Evolutionary conservation across 768 basidiomycete species (phyloP).

Genomic region (Zangia roseola): DNA sequence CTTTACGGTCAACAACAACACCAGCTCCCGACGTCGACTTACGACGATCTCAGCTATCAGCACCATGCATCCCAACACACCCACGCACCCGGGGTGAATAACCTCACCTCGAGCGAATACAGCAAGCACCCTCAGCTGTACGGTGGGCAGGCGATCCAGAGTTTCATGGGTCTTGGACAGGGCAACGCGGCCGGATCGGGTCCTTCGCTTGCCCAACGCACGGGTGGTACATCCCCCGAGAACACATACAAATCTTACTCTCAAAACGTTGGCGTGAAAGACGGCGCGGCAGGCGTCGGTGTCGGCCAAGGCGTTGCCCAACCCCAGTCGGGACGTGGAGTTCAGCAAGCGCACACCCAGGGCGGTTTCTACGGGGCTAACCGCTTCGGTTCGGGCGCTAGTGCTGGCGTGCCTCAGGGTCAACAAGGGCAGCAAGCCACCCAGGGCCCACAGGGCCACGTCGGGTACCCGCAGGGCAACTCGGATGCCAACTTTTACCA

Average conservation of each 20-base stretch:
- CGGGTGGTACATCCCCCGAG: slow-evolving; percentile 62
- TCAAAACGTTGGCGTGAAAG: slow-evolving; percentile 51
- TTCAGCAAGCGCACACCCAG: slow-evolving; percentile 43
- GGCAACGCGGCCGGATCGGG: slow-evolving; percentile 41
- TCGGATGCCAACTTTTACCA: slow-evolving; percentile 70
- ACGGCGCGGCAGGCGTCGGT: slow-evolving; percentile 48
- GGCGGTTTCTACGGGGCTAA: slow-evolving; percentile 46
- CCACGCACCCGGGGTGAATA: slow-evolving; percentile 45
- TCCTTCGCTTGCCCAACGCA: slow-evolving; percentile 43
- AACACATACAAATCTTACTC: slow-evolving; percentile 74
- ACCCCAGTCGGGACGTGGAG: slow-evolving; percentile 42
- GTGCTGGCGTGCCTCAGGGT: slow-evolving; percentile 46
- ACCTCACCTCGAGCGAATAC: slow-evolving; percentile 42
- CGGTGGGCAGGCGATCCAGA: slow-evolving; percentile 60
- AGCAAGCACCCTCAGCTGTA: slow-evolving; percentile 46
- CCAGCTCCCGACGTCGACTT: slow-evolving; percentile 44
- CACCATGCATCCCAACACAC: slow-evolving; percentile 59
- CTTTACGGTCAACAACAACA: slow-evolving; percentile 66
- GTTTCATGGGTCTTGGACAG: slow-evolving; percentile 66
- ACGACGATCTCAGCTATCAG: slow-evolving; percentile 53
- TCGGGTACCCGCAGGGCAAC: slow-evolving; percentile 51
- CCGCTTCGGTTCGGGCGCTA: slow-evolving; percentile 44
- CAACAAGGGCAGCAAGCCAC: slow-evolving; percentile 42
- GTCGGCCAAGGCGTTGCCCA: slow-evolving; percentile 34
- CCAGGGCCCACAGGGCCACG: slow-evolving; percentile 39